Conservation (phyloP, 441 rosid genomes). For the Breynia disticha region DNA sequence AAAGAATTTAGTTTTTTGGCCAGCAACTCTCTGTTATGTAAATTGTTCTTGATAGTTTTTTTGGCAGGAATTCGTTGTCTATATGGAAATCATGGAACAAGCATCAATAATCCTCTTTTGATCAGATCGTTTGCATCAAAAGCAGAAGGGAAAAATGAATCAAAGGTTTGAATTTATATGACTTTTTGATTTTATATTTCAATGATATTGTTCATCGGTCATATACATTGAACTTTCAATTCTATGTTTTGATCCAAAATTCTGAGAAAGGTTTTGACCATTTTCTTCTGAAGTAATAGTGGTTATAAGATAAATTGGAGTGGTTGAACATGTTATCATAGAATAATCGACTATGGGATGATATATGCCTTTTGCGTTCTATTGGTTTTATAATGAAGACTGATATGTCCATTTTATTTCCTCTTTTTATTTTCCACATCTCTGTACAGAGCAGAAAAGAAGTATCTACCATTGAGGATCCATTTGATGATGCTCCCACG, state of each 20-base stretch:
- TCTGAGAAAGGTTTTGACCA: neutral
- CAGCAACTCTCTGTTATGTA: neutral
- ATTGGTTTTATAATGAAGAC: neutral
- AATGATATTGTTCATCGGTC: too few species aligned
- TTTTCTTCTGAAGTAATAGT: neutral
- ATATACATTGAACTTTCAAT: neutral
- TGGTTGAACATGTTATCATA: too few species aligned
- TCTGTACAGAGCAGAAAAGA: slow-evolving; percentile 66
- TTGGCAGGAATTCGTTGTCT: slow-evolving; percentile 27
- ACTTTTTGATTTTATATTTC: too few species aligned
- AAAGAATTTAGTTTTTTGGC: too few species aligned
- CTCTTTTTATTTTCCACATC: slow-evolving; percentile 7
- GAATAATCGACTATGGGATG: too few species aligned
- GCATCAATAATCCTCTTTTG: slow-evolving; percentile 18
- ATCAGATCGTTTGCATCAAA: slow-evolving; percentile 60
- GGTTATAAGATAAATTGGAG: too few species aligned
- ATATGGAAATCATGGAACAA: slow-evolving; percentile 18
- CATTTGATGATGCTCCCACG: slow-evolving; percentile 92
- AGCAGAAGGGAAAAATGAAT: slow-evolving; percentile 29
- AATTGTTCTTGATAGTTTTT: slow-evolving; percentile 5
- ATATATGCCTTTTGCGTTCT: neutral
- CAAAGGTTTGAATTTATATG: slow-evolving; percentile 45
- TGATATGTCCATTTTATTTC: slow-evolving; percentile 2
- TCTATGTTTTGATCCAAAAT: neutral
- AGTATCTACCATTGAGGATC: slow-evolving; percentile 75